Evolutionary conservation across 768 basidiomycete species (phyloP).

Genomic region (Tulasnella sp.): DNA sequence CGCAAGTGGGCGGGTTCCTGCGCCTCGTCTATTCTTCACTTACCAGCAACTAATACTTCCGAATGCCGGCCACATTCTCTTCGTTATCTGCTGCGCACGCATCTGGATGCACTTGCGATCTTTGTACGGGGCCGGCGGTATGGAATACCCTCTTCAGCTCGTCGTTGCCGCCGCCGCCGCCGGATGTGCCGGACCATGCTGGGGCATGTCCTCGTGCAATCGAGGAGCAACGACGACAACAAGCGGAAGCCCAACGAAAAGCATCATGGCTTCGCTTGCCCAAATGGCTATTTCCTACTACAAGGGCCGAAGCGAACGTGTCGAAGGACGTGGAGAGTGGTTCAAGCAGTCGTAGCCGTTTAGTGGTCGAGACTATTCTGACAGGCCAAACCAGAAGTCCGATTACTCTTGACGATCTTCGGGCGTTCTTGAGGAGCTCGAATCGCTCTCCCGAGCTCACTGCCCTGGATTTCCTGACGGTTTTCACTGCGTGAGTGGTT

Average conservation of each 20-base stretch:
- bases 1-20: too few species aligned
- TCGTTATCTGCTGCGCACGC: too few species aligned
- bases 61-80: too few species aligned
- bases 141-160: not conserved
- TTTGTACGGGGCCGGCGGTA: not conserved
- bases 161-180: not conserved
- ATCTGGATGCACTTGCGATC: not conserved
- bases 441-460: not conserved
- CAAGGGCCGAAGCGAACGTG: not conserved
- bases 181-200: too few species aligned
- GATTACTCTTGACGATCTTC: not conserved
- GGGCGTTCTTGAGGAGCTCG: not conserved
- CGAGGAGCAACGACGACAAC: not conserved
- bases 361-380: not conserved
- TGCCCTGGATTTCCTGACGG: slow-evolving; percentile 8
- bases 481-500: not conserved
- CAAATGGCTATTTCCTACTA: slow-evolving; percentile 1
- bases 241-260: not conserved
- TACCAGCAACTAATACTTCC: too few species aligned
- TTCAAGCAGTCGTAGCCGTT: not conserved
- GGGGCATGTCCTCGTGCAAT: too few species aligned
- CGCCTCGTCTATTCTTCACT: too few species aligned
- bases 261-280: not conserved
- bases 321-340: not conserved
- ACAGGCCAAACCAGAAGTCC: slow-evolving; percentile 7